Percentiles rank a stretch among this genome's conserved stretches.
These are phyloP conservation scores for Margaritispora aquatica DNA, from an alignment of 495 filamentous ascomycete species.

Conservation along the genomic window DNA sequence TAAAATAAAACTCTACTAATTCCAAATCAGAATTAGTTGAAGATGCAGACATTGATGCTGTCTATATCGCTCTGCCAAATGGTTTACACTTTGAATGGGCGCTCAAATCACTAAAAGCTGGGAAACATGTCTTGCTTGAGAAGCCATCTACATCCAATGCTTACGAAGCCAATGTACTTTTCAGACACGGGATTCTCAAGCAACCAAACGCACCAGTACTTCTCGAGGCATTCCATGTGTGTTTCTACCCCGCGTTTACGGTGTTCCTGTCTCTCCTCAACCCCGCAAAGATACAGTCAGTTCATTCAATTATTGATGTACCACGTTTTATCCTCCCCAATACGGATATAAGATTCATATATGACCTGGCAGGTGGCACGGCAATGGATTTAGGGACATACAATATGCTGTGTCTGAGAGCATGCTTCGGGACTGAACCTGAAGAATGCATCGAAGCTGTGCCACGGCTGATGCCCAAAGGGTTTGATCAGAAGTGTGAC, in stretches of 20 bases:
- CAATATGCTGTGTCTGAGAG: slow-evolving; percentile 28
- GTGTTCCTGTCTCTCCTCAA: slow-evolving; percentile 39
- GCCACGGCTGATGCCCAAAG: slow-evolving; percentile 7
- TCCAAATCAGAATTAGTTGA: slow-evolving; percentile 38
- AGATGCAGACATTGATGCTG: slow-evolving; percentile 42
- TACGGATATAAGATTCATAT: slow-evolving; percentile 52
- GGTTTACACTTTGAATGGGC: slow-evolving; percentile 51
- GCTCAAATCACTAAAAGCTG: slow-evolving; percentile 39
- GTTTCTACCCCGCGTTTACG: slow-evolving; percentile 51
- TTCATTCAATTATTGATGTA: slow-evolving; percentile 24
- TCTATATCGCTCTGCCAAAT: slow-evolving; percentile 49
- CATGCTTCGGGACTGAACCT: slow-evolving; percentile 14
- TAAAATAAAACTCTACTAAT: slow-evolving; percentile 51
- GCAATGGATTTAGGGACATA: slow-evolving; percentile 55
- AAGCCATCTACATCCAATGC: slow-evolving; percentile 48
- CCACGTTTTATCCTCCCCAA: slow-evolving; percentile 25
- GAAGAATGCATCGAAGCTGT: slow-evolving; percentile 13
- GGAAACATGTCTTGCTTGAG: slow-evolving; percentile 56
- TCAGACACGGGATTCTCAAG: slow-evolving; percentile 32
- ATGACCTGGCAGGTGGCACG: slow-evolving; percentile 48
- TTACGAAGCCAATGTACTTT: slow-evolving; percentile 38
- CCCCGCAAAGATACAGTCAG: slow-evolving; percentile 31
- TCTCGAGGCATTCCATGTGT: slow-evolving; percentile 54
- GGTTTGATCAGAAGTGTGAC: slow-evolving; percentile 30
- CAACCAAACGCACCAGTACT: slow-evolving; percentile 32